A percentile compares a stretch with the other conserved stretches of the same genome.
Evolutionary conservation across 2,329 filamentous ascomycete genomes (phyloP).

Genomic region (Rhexocercosporidium sp.): DNA sequence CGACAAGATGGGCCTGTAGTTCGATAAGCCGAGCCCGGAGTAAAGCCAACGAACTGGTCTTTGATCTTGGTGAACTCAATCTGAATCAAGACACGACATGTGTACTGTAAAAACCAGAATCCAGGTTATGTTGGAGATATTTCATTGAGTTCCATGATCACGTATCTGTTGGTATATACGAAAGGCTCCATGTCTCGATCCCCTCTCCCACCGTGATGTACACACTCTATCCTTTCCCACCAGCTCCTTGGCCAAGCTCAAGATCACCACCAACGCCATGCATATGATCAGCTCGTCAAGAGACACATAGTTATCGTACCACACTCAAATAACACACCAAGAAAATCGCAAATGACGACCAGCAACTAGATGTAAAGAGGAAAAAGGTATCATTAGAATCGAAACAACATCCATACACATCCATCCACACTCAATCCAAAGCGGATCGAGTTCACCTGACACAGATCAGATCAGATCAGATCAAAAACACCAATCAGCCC

Average conservation of each 20-base stretch:
- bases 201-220: constrained; percentile 8
- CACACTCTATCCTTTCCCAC: not conserved
- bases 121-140: not conserved
- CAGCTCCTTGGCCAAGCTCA: not conserved
- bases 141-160: not conserved
- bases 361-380: not conserved
- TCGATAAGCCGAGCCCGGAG: not conserved
- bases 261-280: constrained; percentile 2
- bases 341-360: not conserved
- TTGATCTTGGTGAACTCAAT: not conserved
- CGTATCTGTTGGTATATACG: constrained; percentile 2
- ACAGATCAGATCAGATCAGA: not conserved
- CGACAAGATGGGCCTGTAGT: not conserved
- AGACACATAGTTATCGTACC: constrained; percentile 7
- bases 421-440: constrained; percentile 10
- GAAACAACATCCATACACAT: constrained; percentile 18
- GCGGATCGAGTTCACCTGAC: not conserved
- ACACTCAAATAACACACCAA: not conserved
- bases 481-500: constrained; percentile 2
- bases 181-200: not conserved
- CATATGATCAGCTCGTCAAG: constrained; percentile 5
- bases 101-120: not conserved
- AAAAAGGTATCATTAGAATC: constrained; percentile 29
- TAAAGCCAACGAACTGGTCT: not conserved
- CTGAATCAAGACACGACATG: not conserved